Conservation (phyloP, 768 basidiomycete genomes). For the Boletus pseudopeckii region DNA sequence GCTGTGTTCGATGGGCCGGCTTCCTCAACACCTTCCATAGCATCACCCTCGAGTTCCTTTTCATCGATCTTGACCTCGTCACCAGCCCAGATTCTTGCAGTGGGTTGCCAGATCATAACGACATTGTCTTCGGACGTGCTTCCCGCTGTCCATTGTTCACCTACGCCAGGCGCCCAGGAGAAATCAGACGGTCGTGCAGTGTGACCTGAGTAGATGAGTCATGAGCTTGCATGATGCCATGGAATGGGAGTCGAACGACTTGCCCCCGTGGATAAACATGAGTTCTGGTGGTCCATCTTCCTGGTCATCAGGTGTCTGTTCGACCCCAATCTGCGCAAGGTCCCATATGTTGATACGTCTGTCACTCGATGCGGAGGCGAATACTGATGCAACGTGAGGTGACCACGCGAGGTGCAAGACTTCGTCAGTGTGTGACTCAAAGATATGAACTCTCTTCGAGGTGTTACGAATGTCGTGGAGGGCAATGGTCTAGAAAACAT, state of each 20-base stretch:
- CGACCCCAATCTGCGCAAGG: constrained; percentile 82
- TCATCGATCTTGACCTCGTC: constrained; percentile 83
- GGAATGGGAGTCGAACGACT: constrained; percentile 19
- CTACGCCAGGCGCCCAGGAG: constrained; percentile 85
- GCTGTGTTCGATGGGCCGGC: constrained; percentile 19
- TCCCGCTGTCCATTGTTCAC: constrained; percentile 80
- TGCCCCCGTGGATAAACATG: constrained; percentile 93
- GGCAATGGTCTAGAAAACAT: constrained; percentile 62
- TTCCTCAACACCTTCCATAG: constrained; percentile 72
- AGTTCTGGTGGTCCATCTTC: constrained; percentile 98
- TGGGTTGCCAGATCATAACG: constrained; percentile 96
- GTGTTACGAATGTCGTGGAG: constrained; percentile 83
- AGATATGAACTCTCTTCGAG: constrained; percentile 79
- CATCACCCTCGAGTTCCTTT: constrained; percentile 78
- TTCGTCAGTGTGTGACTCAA: constrained; percentile 92
- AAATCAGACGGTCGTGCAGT: constrained; percentile 91
- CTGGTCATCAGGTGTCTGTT: constrained; percentile 97
- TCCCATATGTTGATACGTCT: constrained; percentile 96
- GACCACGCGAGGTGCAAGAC: constrained; percentile 96
- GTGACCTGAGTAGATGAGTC: constrained; percentile 51
- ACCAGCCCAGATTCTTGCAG: constrained; percentile 89
- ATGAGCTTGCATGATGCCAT: not conserved
- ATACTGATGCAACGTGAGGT: constrained; percentile 85
- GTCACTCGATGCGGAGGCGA: constrained; percentile 93
- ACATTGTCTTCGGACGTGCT: constrained; percentile 97